A percentile compares a stretch with the other conserved stretches of the same genome.
Evolutionary conservation across 2,329 filamentous ascomycete genomes (phyloP).

Genomic region (Lachnum nothofagi): DNA sequence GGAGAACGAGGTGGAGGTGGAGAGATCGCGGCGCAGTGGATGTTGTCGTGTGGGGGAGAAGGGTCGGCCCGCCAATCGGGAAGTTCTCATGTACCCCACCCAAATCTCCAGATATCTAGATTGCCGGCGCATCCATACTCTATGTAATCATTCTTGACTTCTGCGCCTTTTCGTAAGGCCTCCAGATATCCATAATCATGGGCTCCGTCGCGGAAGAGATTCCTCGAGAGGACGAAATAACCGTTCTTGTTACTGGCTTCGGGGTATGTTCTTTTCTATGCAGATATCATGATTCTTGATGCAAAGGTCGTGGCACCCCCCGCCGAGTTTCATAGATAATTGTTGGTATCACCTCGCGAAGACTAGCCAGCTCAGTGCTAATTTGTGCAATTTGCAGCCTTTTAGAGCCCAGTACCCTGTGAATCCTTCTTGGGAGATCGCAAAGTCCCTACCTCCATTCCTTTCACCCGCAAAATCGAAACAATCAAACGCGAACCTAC

Average conservation of each 20-base stretch:
- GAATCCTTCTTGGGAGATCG: slow-evolving; percentile 80
- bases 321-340: neutral
- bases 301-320: neutral
- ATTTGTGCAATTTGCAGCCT: slow-evolving; percentile 46
- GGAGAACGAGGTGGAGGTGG: neutral
- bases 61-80: too few relatives aligned
- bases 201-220: slow-evolving; percentile 4
- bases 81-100: too few relatives aligned
- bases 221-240: slow-evolving; percentile 12
- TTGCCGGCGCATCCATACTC: too few relatives aligned
- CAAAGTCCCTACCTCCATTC: slow-evolving; percentile 58
- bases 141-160: neutral
- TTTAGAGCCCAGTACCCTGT: slow-evolving; percentile 66
- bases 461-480: slow-evolving; percentile 38
- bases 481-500: slow-evolving; percentile 32
- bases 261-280: slow-evolving; percentile 41
- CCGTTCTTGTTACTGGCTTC: slow-evolving; percentile 53
- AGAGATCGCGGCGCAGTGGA: too few relatives aligned
- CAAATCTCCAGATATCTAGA: too few relatives aligned
- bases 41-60: too few relatives aligned
- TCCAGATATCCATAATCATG: neutral
- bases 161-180: neutral
- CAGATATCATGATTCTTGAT: neutral
- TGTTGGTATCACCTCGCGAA: neutral
- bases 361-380: neutral